These are phyloP conservation scores for Capsicum rhomboideum DNA, from an alignment of 257 asterid genomes.

Conservation along the genomic window DNA sequence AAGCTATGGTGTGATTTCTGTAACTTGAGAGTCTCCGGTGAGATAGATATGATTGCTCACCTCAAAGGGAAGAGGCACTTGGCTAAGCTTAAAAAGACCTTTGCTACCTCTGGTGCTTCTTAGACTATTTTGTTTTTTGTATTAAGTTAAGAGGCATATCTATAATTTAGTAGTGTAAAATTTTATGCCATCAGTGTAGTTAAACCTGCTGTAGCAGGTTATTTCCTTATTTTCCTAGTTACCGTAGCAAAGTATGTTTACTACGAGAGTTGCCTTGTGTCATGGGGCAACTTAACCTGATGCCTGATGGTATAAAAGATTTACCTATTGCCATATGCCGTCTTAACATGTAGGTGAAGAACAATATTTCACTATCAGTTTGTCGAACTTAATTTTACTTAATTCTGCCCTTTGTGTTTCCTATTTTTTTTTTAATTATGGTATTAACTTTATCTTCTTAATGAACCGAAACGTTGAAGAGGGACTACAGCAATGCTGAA, in stretches of 20 bases:
- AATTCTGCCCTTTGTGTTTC: neutral
- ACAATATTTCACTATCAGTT: neutral
- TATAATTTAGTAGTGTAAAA: neutral
- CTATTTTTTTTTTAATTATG: neutral
- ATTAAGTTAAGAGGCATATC: neutral
- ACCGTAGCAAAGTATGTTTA: neutral
- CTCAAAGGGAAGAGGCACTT: constrained; percentile 31
- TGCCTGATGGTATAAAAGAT: neutral
- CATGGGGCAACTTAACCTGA: neutral
- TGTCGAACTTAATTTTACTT: neutral
- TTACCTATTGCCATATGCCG: neutral
- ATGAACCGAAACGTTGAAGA: neutral
- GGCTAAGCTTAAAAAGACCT: neutral
- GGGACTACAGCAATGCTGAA: too few relatives aligned
- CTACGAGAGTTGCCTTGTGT: neutral
- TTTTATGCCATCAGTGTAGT: neutral
- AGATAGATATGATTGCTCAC: constrained; percentile 13
- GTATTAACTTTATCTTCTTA: neutral
- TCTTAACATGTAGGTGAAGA: neutral
- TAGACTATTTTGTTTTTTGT: neutral
- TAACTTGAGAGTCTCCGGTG: constrained; percentile 4
- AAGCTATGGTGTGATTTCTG: constrained; percentile 17
- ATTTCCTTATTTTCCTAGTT: neutral
- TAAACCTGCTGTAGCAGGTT: neutral
- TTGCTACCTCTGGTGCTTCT: neutral